These are phyloP conservation scores for Penicillium ochrochloron DNA, from an alignment of 495 filamentous ascomycete genomes.

Conservation along the genomic window DNA sequence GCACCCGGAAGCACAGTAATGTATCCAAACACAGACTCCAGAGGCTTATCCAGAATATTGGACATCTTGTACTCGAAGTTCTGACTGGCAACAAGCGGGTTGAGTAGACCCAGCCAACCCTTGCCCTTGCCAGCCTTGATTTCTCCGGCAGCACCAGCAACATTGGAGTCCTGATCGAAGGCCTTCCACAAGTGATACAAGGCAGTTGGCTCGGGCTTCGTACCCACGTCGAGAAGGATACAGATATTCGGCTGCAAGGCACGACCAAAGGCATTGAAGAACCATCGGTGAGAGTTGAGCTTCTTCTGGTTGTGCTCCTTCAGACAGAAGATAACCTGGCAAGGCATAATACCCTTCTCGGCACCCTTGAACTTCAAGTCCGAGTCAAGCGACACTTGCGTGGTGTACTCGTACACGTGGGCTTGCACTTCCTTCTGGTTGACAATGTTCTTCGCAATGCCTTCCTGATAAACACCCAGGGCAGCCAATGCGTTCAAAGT, in stretches of 20 bases:
- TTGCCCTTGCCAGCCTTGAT: conserved; percentile 95
- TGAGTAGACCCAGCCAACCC: conserved; percentile 79
- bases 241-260: conserved; percentile 95
- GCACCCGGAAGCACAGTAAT: conserved; percentile 97
- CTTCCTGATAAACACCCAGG: conserved; percentile 98
- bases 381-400: conserved; percentile 92
- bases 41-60: conserved; percentile 96
- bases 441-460: conserved; percentile 98
- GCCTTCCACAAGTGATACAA: conserved; percentile 99
- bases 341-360: conserved; percentile 98
- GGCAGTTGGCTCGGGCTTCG: conserved; percentile 80
- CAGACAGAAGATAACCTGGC: conserved; percentile 97
- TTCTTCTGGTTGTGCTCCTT: conserved; percentile 99
- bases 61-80: conserved; percentile 99
- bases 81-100: conserved; percentile 93
- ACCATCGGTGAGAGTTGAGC: conserved; percentile 98
- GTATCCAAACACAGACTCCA: conserved; percentile 97
- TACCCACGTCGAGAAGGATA: conserved; percentile 95
- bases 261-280: conserved; percentile 97
- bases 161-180: conserved; percentile 95
- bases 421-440: conserved; percentile 84
- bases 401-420: conserved; percentile 98
- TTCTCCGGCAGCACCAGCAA: conserved; percentile 95
- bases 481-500: conserved; percentile 95
- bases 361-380: conserved; percentile 98